Conservation (phyloP, 306 rosid species). For the Oxytropis ochrocephala region DNA sequence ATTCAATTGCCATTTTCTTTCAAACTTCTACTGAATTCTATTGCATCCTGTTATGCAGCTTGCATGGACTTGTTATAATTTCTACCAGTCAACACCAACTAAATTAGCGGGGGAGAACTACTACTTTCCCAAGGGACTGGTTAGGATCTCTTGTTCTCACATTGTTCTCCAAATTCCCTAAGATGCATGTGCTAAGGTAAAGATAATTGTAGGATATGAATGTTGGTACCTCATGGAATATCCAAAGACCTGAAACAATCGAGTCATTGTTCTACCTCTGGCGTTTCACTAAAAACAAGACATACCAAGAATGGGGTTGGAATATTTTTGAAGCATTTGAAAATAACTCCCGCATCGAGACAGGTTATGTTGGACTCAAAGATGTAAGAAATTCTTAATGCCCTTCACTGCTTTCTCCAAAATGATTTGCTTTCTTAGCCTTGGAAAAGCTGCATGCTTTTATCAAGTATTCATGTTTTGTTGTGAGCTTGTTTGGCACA, state of each 20-base stretch:
- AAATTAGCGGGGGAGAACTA: slow-evolving; percentile 97
- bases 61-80: slow-evolving; percentile 99
- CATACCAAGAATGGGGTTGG: slow-evolving; percentile 99
- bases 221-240: slow-evolving; percentile 97
- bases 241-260: slow-evolving; percentile 88
- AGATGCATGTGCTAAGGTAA: slow-evolving; percentile 18
- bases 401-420: slow-evolving; percentile 14
- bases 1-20: slow-evolving; percentile 1
- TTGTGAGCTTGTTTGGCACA: background rate
- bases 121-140: slow-evolving; percentile 69
- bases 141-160: slow-evolving; percentile 33
- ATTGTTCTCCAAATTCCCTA: background rate
- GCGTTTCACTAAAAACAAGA: slow-evolving; percentile 86
- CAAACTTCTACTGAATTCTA: background rate
- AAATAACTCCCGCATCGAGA: slow-evolving; percentile 69
- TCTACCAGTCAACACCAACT: slow-evolving; percentile 82
- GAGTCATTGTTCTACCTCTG: slow-evolving; percentile 94
- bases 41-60: slow-evolving; percentile 44
- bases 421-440: slow-evolving; percentile 8
- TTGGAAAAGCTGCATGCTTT: slow-evolving; percentile 7
- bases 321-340: slow-evolving; percentile 94
- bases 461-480: background rate
- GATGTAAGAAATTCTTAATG: slow-evolving; percentile 58
- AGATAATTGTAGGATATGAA: slow-evolving; percentile 62
- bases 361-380: slow-evolving; percentile 93